phyloP scores from a whole-genome alignment of 768 basidiomycete genomes.

The Coprinellus aureogranulatus region DNA sequence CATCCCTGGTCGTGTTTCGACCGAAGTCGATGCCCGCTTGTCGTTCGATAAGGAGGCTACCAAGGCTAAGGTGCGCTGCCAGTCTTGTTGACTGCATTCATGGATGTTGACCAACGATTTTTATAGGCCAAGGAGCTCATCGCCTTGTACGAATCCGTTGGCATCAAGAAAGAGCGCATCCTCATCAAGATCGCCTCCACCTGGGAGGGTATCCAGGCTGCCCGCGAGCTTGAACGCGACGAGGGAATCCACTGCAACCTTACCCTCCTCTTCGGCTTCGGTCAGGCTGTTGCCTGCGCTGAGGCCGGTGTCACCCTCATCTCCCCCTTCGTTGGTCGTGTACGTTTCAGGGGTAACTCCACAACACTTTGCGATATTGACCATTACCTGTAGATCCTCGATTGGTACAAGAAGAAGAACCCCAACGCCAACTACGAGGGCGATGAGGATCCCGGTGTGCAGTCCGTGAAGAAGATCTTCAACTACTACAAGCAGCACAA shows the following conservation, averaged over 20 bases:
- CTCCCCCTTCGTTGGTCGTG: conserved; percentile 98
- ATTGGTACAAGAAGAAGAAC: conserved; percentile 98
- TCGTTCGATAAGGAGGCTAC: conserved; percentile 95
- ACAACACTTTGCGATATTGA: no score
- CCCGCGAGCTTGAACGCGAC: conserved; percentile 89
- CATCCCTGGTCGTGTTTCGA: conserved; percentile 98
- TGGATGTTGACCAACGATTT: conserved; percentile 11
- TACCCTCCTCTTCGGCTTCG: conserved; percentile 98
- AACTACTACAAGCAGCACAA: conserved; percentile 99
- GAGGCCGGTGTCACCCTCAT: conserved; percentile 98
- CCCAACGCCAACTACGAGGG: conserved; percentile 87
- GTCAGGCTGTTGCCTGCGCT: conserved; percentile 97
- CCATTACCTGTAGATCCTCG: conserved; percentile 98
- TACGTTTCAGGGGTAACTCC: conserved; percentile 44
- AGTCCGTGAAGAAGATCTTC: conserved; percentile 95
- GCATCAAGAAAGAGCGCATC: conserved; percentile 89
- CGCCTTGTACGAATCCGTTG: conserved; percentile 89
- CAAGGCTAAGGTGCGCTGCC: conserved; percentile 69
- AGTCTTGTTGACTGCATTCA: background rate
- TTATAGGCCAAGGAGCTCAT: conserved; percentile 80
- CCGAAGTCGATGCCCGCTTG: conserved; percentile 96
- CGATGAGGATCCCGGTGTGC: conserved; percentile 92
- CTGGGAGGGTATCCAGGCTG: conserved; percentile 99
- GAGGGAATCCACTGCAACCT: conserved; percentile 98
- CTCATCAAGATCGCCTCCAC: conserved; percentile 99